phyloP scores from a whole-genome alignment of 2,329 filamentous ascomycete species.

The Torrubiellomyces zombiae region DNA sequence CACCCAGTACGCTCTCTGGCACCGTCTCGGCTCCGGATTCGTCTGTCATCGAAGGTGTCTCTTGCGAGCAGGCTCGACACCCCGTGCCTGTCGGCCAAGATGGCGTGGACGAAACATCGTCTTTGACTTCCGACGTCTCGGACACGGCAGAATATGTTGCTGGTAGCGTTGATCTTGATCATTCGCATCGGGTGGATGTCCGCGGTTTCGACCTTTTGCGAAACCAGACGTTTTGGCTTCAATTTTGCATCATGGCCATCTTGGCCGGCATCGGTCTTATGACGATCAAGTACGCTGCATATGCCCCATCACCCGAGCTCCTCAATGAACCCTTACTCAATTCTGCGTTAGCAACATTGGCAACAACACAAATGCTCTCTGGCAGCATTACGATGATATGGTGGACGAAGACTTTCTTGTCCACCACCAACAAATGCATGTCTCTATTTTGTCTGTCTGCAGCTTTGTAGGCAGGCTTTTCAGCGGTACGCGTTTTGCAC shows the following conservation, averaged over 20 bases:
- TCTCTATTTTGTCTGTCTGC: conserved; percentile 80
- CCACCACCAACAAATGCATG: conserved; percentile 73
- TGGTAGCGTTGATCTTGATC: conserved; percentile 52
- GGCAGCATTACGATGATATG: conserved; percentile 67
- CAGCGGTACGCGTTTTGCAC: conserved; percentile 40
- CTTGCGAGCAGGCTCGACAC: neutral
- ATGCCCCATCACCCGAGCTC: neutral
- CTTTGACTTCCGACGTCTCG: conserved; percentile 51
- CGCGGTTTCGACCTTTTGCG: conserved; percentile 62
- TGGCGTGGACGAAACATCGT: conserved; percentile 59
- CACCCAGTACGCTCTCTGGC: conserved; percentile 47
- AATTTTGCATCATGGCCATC: conserved; percentile 78
- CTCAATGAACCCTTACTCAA: neutral
- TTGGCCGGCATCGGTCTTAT: conserved; percentile 87
- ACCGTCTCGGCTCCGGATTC: conserved; percentile 1
- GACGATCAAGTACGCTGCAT: conserved; percentile 82
- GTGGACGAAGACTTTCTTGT: conserved; percentile 60
- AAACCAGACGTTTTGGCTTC: conserved; percentile 72
- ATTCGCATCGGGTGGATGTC: conserved; percentile 76
- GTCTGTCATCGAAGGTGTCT: too few relatives aligned
- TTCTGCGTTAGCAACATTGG: conserved; percentile 63
- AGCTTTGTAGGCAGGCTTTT: conserved; percentile 70
- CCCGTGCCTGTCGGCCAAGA: conserved; percentile 12
- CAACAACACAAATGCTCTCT: conserved; percentile 73
- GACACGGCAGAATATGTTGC: conserved; percentile 32